Conservation (phyloP, 306 rosid genomes). For the Pyrus bretschneideri region DNA sequence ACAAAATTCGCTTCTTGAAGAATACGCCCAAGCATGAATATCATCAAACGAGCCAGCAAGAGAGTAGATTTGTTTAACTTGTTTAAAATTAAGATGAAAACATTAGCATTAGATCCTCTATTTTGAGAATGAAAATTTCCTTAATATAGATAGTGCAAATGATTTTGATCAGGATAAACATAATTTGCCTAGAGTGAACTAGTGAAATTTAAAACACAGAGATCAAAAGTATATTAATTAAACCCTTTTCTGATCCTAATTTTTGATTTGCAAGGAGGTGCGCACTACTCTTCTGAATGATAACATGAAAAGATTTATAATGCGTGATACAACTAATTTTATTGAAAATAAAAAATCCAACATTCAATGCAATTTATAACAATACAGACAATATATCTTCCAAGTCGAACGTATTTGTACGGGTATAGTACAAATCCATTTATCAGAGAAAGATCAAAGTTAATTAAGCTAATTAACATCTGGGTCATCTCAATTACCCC, state of each 20-base stretch:
- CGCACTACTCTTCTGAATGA: neutral
- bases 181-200: no score
- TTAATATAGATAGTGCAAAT: neutral
- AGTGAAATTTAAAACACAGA: no score
- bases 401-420: neutral
- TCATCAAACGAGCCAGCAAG: no score
- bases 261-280: neutral
- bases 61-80: no score
- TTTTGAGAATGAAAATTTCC: neutral
- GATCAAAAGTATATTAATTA: no score
- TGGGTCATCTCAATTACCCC: neutral
- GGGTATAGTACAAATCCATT: neutral
- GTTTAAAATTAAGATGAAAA: no score
- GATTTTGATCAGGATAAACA: neutral
- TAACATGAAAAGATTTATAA: neutral
- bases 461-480: neutral
- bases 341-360: neutral
- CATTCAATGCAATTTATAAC: neutral
- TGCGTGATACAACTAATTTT: neutral
- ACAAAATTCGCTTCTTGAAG: neutral
- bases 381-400: neutral
- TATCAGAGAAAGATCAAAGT: neutral
- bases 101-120: no score
- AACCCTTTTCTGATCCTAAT: no score
- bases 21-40: no score